phyloP scores from a whole-genome alignment of 257 asterid genomes.

The Parsonsia alboflavescens region DNA sequence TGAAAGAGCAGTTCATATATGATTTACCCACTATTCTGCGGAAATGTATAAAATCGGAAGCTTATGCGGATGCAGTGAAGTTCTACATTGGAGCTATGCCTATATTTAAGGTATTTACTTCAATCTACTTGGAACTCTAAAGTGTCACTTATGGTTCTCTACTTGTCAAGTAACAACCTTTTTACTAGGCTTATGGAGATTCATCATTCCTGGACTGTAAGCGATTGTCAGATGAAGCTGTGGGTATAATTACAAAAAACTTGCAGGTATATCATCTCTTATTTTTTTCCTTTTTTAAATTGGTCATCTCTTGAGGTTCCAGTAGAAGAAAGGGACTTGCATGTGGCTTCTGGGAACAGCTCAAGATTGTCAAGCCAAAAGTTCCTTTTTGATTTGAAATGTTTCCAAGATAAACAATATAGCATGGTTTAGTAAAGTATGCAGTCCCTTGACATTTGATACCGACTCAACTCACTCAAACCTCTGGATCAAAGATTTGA shows the following conservation, averaged over 20 bases:
- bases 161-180: conserved; percentile 17
- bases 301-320: background rate
- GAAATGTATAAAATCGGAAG: conserved; percentile 88
- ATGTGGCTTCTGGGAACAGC: background rate
- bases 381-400: background rate
- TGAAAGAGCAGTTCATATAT: conserved; percentile 90
- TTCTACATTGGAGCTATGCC: conserved; percentile 95
- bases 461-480: too few relatives aligned
- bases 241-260: conserved; percentile 47
- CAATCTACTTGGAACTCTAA: conserved; percentile 8
- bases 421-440: background rate
- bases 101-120: conserved; percentile 69
- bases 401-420: background rate
- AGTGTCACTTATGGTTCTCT: conserved; percentile 8
- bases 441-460: background rate
- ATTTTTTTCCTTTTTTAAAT: background rate
- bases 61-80: conserved; percentile 96
- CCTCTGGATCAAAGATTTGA: background rate
- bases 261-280: conserved; percentile 56
- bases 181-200: conserved; percentile 81
- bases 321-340: background rate
- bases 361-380: background rate
- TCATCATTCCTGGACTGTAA: conserved; percentile 95
- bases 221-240: conserved; percentile 86
- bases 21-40: conserved; percentile 90